Conservation (phyloP, 495 filamentous ascomycete genomes). For the Aspergillus bertholletiae region DNA sequence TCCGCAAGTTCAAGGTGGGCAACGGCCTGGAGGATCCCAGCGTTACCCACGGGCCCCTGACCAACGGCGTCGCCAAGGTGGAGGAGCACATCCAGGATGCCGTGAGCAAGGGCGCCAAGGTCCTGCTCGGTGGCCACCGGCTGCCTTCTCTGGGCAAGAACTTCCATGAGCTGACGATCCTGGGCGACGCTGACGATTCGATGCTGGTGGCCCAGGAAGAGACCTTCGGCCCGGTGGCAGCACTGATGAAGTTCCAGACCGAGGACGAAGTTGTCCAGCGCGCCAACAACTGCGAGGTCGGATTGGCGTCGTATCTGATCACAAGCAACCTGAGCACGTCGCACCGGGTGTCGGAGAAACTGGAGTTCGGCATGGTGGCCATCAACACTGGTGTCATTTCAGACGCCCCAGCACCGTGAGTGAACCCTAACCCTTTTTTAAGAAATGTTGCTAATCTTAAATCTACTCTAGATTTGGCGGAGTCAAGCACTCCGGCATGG, state of each 20-base stretch:
- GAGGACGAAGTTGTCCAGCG: slow-evolving; percentile 72
- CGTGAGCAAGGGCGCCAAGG: slow-evolving; percentile 33
- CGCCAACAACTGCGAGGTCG: slow-evolving; percentile 64
- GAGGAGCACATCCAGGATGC: slow-evolving; percentile 75
- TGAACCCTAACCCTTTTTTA: too few relatives aligned
- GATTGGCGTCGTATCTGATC: too few relatives aligned
- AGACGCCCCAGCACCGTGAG: too few relatives aligned
- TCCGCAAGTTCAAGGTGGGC: slow-evolving; percentile 63
- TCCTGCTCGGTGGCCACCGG: slow-evolving; percentile 37
- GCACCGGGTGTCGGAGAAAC: too few relatives aligned
- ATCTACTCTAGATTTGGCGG: slow-evolving; percentile 42
- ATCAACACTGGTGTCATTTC: too few relatives aligned
- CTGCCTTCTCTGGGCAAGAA: slow-evolving; percentile 31
- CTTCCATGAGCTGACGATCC: slow-evolving; percentile 74
- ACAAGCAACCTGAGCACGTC: too few relatives aligned
- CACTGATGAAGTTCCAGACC: slow-evolving; percentile 67
- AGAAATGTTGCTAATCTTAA: slow-evolving; percentile 8
- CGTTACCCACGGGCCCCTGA: slow-evolving; percentile 71
- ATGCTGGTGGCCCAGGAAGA: slow-evolving; percentile 71
- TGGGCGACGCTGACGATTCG: slow-evolving; percentile 63
- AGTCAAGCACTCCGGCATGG: slow-evolving; percentile 52
- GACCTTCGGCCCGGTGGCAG: slow-evolving; percentile 78
- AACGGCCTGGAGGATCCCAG: slow-evolving; percentile 55
- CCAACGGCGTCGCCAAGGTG: slow-evolving; percentile 71
- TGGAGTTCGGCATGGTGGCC: too few relatives aligned